A percentile compares a stretch with the other conserved stretches of the same genome.
phyloP scores from a whole-genome alignment of 1,284 basidiomycete species.

The Puccinia triticina region DNA sequence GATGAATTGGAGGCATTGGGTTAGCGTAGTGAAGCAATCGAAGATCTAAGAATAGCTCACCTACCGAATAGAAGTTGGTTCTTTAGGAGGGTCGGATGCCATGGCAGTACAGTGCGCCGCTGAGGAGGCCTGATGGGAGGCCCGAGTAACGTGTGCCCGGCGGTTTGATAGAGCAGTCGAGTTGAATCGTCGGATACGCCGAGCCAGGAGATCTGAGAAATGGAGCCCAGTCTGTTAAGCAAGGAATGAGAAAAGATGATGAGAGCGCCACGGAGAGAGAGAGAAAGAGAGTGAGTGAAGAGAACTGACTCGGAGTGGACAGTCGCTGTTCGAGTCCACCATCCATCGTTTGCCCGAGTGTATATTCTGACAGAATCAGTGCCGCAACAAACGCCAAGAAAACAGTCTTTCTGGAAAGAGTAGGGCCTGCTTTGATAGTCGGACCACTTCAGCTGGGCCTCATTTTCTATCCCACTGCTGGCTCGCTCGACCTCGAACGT shows the following conservation, averaged over 20 bases:
- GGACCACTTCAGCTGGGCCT: conserved; percentile 30
- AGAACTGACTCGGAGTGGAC: conserved; percentile 31
- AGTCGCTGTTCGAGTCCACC: conserved; percentile 32
- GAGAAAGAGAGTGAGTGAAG: not conserved
- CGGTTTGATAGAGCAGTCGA: conserved; percentile 13
- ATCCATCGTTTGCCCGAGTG: conserved; percentile 26
- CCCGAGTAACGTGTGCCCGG: not conserved
- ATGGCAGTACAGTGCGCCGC: conserved; percentile 11
- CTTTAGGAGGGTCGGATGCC: conserved; percentile 30
- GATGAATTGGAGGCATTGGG: not conserved
- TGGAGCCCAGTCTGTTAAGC: conserved; percentile 26
- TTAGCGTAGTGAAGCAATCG: not conserved
- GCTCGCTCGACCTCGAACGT: conserved; percentile 12
- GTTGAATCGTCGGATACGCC: not conserved
- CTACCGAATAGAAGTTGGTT: conserved; percentile 31
- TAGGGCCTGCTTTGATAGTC: not conserved
- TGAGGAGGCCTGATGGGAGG: not conserved
- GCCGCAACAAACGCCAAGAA: conserved; percentile 22
- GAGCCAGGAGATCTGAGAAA: conserved; percentile 44
- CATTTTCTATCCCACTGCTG: not conserved
- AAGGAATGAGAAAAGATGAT: conserved; percentile 1
- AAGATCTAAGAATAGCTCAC: not conserved
- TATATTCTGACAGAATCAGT: conserved; percentile 21
- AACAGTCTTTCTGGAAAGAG: not conserved
- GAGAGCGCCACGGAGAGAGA: not conserved